phyloP scores from a whole-genome alignment of 148 eudicot species.

The Chenopodium berlandieri region DNA sequence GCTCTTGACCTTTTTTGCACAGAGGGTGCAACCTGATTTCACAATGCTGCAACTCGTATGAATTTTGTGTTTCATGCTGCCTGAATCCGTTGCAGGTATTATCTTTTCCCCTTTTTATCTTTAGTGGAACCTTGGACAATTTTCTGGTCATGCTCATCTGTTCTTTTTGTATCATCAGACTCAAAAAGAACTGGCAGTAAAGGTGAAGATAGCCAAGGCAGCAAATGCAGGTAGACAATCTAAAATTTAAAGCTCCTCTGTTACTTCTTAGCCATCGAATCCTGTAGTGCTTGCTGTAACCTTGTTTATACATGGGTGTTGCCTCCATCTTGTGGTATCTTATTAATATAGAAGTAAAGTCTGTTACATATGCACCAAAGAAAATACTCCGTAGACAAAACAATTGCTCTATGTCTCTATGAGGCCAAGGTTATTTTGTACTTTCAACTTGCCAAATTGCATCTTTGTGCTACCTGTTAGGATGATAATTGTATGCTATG shows the following conservation, averaged over 20 bases:
- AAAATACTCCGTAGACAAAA: not conserved
- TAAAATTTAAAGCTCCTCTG: not conserved
- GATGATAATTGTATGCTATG: not conserved
- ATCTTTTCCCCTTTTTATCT: not conserved
- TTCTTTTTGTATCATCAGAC: conserved; percentile 44
- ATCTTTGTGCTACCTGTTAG: not conserved
- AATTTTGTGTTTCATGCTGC: conserved; percentile 97
- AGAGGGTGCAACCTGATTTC: conserved; percentile 88
- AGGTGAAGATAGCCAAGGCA: conserved; percentile 82
- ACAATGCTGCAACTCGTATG: conserved; percentile 94
- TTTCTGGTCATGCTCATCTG: conserved; percentile 8
- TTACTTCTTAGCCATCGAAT: not conserved
- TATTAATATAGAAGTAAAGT: not conserved
- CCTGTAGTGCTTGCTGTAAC: not conserved
- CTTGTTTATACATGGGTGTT: not conserved
- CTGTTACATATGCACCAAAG: not conserved
- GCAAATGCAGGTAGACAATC: conserved; percentile 64
- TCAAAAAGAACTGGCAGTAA: conserved; percentile 51
- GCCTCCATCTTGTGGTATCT: not conserved
- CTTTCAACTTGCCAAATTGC: not conserved
- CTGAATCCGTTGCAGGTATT: conserved; percentile 66
- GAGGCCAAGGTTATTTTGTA: not conserved
- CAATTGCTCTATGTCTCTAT: not conserved
- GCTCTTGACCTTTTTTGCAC: conserved; percentile 29
- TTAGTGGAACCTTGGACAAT: not conserved